Conservation (phyloP, 768 basidiomycete genomes). For the Termitomyces titanicus region DNA sequence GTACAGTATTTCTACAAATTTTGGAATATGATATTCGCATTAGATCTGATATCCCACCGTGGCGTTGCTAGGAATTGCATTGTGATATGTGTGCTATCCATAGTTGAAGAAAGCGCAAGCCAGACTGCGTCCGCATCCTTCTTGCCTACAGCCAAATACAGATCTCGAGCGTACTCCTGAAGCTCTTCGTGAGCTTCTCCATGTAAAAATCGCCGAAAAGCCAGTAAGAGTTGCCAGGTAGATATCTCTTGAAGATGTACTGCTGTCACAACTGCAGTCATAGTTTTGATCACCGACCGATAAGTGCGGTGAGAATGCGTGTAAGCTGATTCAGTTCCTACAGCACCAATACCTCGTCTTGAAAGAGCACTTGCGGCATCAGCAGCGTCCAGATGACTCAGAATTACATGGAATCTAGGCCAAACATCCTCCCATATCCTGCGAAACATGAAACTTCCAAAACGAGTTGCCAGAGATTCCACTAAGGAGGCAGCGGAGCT, state of each 20-base stretch:
- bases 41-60: conserved; percentile 62
- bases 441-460: conserved; percentile 83
- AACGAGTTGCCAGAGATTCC: conserved; percentile 63
- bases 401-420: conserved; percentile 71
- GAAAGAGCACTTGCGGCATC: conserved; percentile 68
- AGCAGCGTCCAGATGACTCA: conserved; percentile 55
- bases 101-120: conserved; percentile 64
- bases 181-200: conserved; percentile 67
- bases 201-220: conserved; percentile 76
- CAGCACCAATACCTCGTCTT: conserved; percentile 43
- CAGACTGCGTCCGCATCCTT: conserved; percentile 83
- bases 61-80: conserved; percentile 48
- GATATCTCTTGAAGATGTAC: conserved; percentile 70
- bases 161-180: conserved; percentile 55
- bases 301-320: conserved; percentile 81
- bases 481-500: conserved; percentile 71
- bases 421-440: conserved; percentile 91
- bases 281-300: conserved; percentile 69
- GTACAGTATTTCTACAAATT: not conserved
- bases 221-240: conserved; percentile 78
- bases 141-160: conserved; percentile 59
- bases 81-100: conserved; percentile 34
- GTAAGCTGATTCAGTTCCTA: conserved; percentile 69
- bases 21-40: conserved; percentile 33
- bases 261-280: conserved; percentile 59